Conservation (phyloP, 2,329 filamentous ascomycete species). For the Aureobasidium sp. region DNA sequence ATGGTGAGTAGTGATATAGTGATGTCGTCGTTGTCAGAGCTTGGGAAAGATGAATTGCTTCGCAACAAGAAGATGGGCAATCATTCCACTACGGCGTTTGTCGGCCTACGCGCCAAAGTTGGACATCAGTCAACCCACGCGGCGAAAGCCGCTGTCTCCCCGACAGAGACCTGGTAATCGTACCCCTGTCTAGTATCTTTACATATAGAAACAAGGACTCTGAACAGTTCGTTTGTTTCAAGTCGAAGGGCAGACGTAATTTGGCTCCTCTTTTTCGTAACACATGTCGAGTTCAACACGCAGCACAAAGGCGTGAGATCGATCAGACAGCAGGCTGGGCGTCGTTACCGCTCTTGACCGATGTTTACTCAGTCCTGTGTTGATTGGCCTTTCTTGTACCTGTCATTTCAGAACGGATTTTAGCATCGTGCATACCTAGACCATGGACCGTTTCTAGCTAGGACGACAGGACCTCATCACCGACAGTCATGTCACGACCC, state of each 20-base stretch:
- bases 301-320: not conserved
- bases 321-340: not conserved
- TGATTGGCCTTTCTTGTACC: not conserved
- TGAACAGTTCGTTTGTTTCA: not conserved
- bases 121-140: not conserved
- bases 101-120: not conserved
- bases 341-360: slow-evolving; percentile 10
- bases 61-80: not conserved
- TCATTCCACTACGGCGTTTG: not conserved
- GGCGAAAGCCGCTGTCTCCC: not conserved
- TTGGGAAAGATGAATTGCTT: not conserved
- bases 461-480: not conserved
- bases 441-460: not conserved
- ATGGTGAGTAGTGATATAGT: not conserved
- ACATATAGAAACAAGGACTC: too few species aligned
- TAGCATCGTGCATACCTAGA: not conserved
- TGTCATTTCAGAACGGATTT: not conserved
- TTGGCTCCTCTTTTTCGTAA: rapidly evolving
- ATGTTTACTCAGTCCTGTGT: slow-evolving; percentile 9
- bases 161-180: not conserved
- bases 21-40: not conserved
- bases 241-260: too few species aligned
- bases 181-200: not conserved
- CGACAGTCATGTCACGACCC: slow-evolving; percentile 13
- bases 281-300: too few species aligned